Evolutionary conservation across 805 yeast genomes (phyloP).

Genomic region (fission yeast (Schizosaccharomyces pombe)): DNA sequence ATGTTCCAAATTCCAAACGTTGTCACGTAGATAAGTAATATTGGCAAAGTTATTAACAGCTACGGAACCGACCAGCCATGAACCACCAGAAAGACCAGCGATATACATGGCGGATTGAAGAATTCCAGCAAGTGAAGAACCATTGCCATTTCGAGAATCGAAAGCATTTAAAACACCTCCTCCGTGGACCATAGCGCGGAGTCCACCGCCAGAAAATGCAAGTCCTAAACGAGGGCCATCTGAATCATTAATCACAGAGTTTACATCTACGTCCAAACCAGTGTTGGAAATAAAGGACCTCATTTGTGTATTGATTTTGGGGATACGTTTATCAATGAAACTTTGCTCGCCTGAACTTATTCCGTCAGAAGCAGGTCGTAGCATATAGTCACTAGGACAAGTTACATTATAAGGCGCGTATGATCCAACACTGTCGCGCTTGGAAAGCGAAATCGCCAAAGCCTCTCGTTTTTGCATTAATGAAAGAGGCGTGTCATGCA

Average conservation of each 20-base stretch:
- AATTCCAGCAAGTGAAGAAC: slow-evolving; percentile 23
- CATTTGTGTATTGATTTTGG: neutral
- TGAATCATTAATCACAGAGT: neutral
- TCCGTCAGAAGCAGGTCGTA: neutral
- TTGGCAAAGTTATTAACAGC: slow-evolving; percentile 20
- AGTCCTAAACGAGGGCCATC: slow-evolving; percentile 13
- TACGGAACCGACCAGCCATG: slow-evolving; percentile 39
- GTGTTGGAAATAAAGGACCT: neutral
- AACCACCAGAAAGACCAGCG: slow-evolving; percentile 49
- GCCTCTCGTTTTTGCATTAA: neutral
- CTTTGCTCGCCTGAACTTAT: neutral
- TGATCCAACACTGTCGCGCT: neutral
- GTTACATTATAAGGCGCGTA: slow-evolving; percentile 3
- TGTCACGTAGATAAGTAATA: slow-evolving; percentile 12
- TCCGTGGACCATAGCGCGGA: slow-evolving; percentile 35
- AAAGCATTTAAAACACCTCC: slow-evolving; percentile 33
- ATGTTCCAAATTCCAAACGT: slow-evolving; percentile 14
- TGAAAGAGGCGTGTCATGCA: neutral
- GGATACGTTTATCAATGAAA: neutral
- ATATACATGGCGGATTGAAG: slow-evolving; percentile 33
- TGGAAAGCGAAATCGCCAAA: too few species aligned
- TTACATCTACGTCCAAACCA: neutral
- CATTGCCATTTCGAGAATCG: slow-evolving; percentile 16
- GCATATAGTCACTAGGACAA: neutral
- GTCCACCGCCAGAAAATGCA: slow-evolving; percentile 77